phyloP scores from a whole-genome alignment of 2,329 filamentous ascomycete genomes.

The Diplodia intermedia region DNA sequence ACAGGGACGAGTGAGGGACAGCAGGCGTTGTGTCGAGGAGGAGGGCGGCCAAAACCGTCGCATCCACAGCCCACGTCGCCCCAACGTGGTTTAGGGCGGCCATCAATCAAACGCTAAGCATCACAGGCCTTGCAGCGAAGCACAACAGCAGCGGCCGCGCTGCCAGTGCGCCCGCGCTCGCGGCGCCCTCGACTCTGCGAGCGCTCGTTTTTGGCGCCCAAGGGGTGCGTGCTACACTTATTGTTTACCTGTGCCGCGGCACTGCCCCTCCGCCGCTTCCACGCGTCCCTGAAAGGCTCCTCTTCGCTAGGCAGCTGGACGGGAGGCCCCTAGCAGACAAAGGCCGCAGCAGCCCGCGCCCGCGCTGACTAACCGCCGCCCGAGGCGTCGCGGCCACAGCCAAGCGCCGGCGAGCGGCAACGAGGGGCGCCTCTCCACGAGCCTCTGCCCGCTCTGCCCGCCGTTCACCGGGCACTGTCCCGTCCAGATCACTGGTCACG shows the following conservation, averaged over 20 bases:
- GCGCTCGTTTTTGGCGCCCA: conserved; percentile 23
- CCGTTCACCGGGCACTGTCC: neutral
- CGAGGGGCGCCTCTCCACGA: conserved; percentile 6
- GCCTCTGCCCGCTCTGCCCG: neutral
- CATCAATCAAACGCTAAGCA: conserved; percentile 28
- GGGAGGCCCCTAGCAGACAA: conserved; percentile 18
- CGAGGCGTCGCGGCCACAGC: conserved; percentile 8
- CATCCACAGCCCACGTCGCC: conserved; percentile 28
- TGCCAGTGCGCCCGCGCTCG: conserved; percentile 24
- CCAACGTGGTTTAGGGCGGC: conserved; percentile 29
- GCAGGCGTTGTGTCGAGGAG: conserved; percentile 26
- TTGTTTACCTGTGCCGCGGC: conserved; percentile 24
- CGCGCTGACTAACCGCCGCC: conserved; percentile 24
- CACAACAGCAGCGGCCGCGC: conserved; percentile 14
- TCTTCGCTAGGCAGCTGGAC: conserved; percentile 23
- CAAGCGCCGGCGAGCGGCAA: conserved; percentile 11
- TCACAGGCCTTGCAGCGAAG: conserved; percentile 22
- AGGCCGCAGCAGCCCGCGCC: conserved; percentile 14
- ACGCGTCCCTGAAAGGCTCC: conserved; percentile 29
- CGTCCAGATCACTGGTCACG: conserved; percentile 20
- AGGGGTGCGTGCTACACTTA: conserved; percentile 9
- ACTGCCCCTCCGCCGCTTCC: conserved; percentile 27
- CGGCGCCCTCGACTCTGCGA: conserved; percentile 10
- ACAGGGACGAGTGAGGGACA: conserved; percentile 21
- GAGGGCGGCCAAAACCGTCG: conserved; percentile 32